A percentile compares a stretch with the other conserved stretches of the same genome.
These are phyloP conservation scores for Misopates orontium DNA, from an alignment of 257 asterid species.

Conservation along the genomic window DNA sequence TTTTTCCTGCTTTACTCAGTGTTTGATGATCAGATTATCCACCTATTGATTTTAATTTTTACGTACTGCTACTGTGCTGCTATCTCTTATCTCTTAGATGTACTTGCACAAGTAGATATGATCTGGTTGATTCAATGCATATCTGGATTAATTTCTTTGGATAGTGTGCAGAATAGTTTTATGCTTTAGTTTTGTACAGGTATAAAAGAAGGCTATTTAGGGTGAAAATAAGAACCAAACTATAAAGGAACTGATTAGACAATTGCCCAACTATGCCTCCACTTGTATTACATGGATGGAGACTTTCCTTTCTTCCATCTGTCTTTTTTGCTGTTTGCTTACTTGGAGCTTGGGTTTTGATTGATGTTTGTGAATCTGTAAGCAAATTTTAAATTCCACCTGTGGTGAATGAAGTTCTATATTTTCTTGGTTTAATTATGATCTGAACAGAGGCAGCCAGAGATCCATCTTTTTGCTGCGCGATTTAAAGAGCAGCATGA, in stretches of 20 bases:
- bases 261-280: neutral
- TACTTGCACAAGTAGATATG: neutral
- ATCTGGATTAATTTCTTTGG: neutral
- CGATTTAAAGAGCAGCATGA: slow-evolving; percentile 82
- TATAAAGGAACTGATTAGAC: neutral
- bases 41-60: slow-evolving; percentile 3
- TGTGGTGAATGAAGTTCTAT: neutral
- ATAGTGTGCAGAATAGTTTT: neutral
- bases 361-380: neutral
- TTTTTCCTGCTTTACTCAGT: neutral
- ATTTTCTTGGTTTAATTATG: slow-evolving; percentile 20
- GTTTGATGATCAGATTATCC: neutral
- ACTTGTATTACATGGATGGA: neutral
- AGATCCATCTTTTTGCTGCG: slow-evolving; percentile 94
- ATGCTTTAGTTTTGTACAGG: neutral
- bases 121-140: neutral
- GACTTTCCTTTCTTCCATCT: too few species aligned
- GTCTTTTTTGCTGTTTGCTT: neutral
- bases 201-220: neutral
- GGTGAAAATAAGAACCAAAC: neutral
- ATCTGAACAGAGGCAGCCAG: slow-evolving; percentile 85
- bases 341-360: neutral
- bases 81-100: slow-evolving; percentile 1
- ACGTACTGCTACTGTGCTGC: neutral
- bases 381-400: neutral